Base-by-base conservation (phyloP, 1,284 basidiomycete genomes). In the Crucibulum parvulum region DNA sequence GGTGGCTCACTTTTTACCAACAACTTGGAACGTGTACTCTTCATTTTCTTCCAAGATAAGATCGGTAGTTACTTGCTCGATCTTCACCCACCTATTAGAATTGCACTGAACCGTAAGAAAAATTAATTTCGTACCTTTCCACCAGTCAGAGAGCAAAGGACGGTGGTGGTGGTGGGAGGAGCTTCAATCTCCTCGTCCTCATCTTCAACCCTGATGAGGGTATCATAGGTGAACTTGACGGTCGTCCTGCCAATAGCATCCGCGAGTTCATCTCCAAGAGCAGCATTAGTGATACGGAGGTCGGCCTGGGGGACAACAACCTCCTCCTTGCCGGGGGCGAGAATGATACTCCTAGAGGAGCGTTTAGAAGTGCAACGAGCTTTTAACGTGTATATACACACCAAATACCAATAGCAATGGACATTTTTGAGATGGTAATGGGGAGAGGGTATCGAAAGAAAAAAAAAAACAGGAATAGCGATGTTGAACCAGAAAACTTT, bases 221-320 rank as follows among this genome's bases (percentile, higher is more conserved):
- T 71, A 56, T 73, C 77, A 57, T 94, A 93, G 53, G 85, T 84
- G 66, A 98, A 83, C 78, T 93, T 95, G 70, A 98, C 81, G 58
- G 91, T 87, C 10, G 93, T 91, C 64, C 95, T 85, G 39, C 87
- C 88, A 51, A 81, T 79, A 57, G 81, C 72, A 72, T 93, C 88
- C 41, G 75, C 79, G 61, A 96, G 82, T 66, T 87, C 83, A 66
- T 94, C 91, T 56, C 90, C 91, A 54, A 96, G 87, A 7, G 94
- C 87, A 57, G 91, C 88, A 76, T 95, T 95, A 73, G 93, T 95
- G 75, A 98, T 88, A 70, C 85, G 84, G 70, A 97, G 80, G 77
- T 95, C 93, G 47, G 84, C 83, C 62, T 85, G 83, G 56, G 93
- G 88, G 59, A 84, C 76, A 67, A 95, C 70, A 60, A 83, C 79